Evolutionary conservation across 2,329 filamentous ascomycete species (phyloP), one percentile per base, ranked within the genome.

Genomic region (Penicillium sp.): DNA sequence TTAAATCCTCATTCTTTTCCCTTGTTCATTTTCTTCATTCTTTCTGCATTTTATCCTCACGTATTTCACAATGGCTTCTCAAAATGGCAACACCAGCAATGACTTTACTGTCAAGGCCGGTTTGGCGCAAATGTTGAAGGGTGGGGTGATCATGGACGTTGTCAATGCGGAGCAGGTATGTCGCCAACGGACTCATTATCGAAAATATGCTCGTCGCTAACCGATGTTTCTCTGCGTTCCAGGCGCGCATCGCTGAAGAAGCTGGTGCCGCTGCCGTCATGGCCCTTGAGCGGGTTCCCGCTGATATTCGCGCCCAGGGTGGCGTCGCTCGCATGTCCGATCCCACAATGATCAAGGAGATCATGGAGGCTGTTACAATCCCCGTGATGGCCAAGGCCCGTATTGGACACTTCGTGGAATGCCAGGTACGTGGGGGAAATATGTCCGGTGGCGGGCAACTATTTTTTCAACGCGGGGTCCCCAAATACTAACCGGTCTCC

Each of bases 71-170:
- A 67, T 67, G 64, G 57, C 62, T 42, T 50, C 61, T 39, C 41
- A 54, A 46, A 59, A 60, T 41, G 60, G 57, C 43, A 46, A 51
- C 45, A 43, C 57, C 49, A 53, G 67, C 49, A 71, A 72, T 50
- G 74, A 79, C 66, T 94, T 95, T 68, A 82, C 82, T 52, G 82
- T 95, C 76, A 98, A 98, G 77, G 84, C 87, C 37, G 92, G 90
- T 42, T 75, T 98, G 50, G 92, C 92, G 15, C 85, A 94, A 68
- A 98, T 98, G 92, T 74, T 96, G 69, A 95, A 96, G 76, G 92
- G 92, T 63, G 92, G 92, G 58, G 92, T 98, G 51, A 98, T 98
- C 69, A 98, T 98, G 92, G 92, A 98, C 68, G 92, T 96, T 41
- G 87, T 93, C 48, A 86, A 90, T 65, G 85, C 88, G 16, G 84